Conservation (phyloP, 2,329 filamentous ascomycete species). For the Fusarium anthophilum region DNA sequence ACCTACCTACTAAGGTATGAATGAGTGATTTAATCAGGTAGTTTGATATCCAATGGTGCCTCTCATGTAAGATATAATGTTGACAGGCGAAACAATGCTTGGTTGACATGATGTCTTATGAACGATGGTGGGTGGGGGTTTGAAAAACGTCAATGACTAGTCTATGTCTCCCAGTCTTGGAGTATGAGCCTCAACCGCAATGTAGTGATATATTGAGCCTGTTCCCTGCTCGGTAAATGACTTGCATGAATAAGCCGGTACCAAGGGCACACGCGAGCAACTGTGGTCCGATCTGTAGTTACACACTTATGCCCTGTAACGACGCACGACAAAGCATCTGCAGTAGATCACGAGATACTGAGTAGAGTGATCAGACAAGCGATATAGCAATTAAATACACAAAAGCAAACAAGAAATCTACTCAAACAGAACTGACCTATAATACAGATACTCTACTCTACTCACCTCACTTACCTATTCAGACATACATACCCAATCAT, state of each 20-base stretch:
- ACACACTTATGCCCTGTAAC: conserved; percentile 3
- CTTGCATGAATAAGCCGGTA: neutral
- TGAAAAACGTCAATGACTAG: neutral
- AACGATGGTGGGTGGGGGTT: neutral
- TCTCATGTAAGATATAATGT: neutral
- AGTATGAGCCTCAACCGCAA: neutral
- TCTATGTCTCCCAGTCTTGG: neutral
- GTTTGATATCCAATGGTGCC: neutral
- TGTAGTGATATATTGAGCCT: neutral
- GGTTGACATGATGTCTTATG: neutral
- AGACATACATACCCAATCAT: neutral
- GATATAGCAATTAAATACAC: too few species aligned
- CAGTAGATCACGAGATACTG: conserved; percentile 15
- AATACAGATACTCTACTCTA: neutral
- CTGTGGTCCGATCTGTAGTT: neutral
- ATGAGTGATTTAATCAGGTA: neutral
- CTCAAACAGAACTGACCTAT: neutral
- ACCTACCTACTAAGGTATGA: neutral
- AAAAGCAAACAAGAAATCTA: neutral
- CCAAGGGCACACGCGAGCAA: neutral
- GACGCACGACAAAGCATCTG: neutral
- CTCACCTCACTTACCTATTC: neutral
- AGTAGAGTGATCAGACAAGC: neutral
- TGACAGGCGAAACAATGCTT: neutral
- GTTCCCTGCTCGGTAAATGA: neutral